Conservation (phyloP, 805 yeast genomes). For the Pichia paraexigua region DNA sequence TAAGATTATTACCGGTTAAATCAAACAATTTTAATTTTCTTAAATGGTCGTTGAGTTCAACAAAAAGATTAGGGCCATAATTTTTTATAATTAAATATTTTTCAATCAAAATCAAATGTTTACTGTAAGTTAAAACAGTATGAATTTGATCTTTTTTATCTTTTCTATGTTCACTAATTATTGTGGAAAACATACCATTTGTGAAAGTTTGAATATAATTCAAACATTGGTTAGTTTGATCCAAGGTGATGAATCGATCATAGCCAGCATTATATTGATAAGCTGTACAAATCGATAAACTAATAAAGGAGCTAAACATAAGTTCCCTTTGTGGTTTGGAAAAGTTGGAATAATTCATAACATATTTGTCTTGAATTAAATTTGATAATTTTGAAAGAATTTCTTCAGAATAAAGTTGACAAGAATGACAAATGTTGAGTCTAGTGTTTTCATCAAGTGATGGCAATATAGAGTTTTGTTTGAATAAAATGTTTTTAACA, state of each 20-base stretch:
- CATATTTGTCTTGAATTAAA: neutral
- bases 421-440: neutral
- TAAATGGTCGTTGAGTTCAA: neutral
- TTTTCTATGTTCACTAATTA: neutral
- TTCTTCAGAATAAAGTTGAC: neutral
- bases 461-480: slow-evolving; percentile 1
- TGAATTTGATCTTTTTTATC: neutral
- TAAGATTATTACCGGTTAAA: neutral
- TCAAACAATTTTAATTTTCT: neutral
- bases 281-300: neutral
- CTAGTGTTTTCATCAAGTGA: neutral
- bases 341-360: neutral
- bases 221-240: neutral
- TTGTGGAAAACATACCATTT: slow-evolving; percentile 2
- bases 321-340: neutral
- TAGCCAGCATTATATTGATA: slow-evolving; percentile 3
- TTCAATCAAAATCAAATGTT: neutral
- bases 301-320: neutral
- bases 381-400: neutral
- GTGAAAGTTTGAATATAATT: slow-evolving; percentile 2
- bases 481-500: neutral
- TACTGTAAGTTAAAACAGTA: neutral
- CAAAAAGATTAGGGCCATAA: neutral
- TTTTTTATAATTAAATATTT: neutral
- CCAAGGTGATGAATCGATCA: neutral